phyloP scores from a whole-genome alignment of 352 stramenopile species.

The Globisporangium apiculatum region DNA sequence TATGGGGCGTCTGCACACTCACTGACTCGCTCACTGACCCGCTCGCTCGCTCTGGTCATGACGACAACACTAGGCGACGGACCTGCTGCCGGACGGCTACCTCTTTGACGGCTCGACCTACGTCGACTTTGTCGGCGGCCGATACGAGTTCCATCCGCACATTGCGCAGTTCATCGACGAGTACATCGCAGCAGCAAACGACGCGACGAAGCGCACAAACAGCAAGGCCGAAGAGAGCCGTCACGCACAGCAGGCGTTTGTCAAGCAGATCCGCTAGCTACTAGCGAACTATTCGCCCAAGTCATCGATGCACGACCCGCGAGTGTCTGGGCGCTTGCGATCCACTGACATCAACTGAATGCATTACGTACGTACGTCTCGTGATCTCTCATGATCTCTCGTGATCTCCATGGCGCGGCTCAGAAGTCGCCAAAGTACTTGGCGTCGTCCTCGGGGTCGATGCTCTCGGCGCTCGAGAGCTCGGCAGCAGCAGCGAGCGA shows the following conservation, averaged over 20 bases:
- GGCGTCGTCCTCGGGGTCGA: constrained; percentile 55
- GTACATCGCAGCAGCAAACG: constrained; percentile 39
- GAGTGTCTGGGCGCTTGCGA: background rate
- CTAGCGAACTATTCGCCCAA: too few species aligned
- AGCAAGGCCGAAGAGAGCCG: constrained; percentile 44
- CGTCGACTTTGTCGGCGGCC: constrained; percentile 60
- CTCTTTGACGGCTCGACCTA: constrained; percentile 70
- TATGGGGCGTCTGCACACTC: background rate
- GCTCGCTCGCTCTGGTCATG: background rate
- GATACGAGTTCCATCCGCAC: constrained; percentile 67
- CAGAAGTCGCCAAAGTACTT: constrained; percentile 72
- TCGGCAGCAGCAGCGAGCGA: constrained; percentile 1
- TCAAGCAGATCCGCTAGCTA: constrained; percentile 17
- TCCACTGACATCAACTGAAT: background rate
- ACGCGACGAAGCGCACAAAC: constrained; percentile 30
- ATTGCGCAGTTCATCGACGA: constrained; percentile 67
- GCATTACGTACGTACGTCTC: too few species aligned
- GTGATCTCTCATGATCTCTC: background rate
- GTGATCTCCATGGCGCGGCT: constrained; percentile 1
- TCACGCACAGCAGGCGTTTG: constrained; percentile 34
- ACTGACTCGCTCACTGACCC: background rate
- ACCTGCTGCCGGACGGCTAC: constrained; percentile 62
- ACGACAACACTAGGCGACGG: constrained; percentile 32
- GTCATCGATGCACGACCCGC: too few species aligned
- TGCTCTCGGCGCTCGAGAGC: constrained; percentile 63